Evolutionary conservation across 768 basidiomycete genomes (phyloP).

Genomic region (Dacryopinax spathularia): DNA sequence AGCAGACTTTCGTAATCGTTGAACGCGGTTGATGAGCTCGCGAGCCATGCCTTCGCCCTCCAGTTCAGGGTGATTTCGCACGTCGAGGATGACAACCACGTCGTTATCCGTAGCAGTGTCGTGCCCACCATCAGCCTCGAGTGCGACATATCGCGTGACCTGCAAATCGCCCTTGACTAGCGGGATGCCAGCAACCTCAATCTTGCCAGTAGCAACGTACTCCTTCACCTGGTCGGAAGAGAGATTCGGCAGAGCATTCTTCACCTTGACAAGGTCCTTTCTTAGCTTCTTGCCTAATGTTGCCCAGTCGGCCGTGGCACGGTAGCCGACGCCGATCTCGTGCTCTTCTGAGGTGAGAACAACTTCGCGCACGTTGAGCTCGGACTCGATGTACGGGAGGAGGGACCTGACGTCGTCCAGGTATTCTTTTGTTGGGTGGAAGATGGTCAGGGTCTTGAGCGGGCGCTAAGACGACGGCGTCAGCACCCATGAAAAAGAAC

Average conservation of each 20-base stretch:
- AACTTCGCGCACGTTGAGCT: slow-evolving; percentile 87
- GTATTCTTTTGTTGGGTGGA: slow-evolving; percentile 77
- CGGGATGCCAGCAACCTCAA: slow-evolving; percentile 78
- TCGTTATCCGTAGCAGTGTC: slow-evolving; percentile 64
- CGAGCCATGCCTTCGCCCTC: slow-evolving; percentile 78
- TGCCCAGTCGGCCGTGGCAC: slow-evolving; percentile 88
- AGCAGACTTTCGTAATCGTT: slow-evolving; percentile 90
- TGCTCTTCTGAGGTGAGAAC: slow-evolving; percentile 80
- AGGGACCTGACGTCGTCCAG: slow-evolving; percentile 73
- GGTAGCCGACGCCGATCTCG: slow-evolving; percentile 75
- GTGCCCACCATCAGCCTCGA: slow-evolving; percentile 39
- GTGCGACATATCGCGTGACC: slow-evolving; percentile 81
- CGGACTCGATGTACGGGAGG: slow-evolving; percentile 78
- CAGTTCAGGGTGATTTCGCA: slow-evolving; percentile 73
- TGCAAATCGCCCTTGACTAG: slow-evolving; percentile 81
- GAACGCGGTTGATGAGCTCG: slow-evolving; percentile 82
- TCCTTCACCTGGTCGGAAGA: slow-evolving; percentile 68
- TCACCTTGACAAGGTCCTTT: slow-evolving; percentile 79
- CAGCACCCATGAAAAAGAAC: neutral
- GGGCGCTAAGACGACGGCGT: slow-evolving; percentile 47
- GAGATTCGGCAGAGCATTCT: slow-evolving; percentile 68
- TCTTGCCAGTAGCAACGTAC: slow-evolving; percentile 58
- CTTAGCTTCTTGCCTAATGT: slow-evolving; percentile 85
- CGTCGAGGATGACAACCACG: slow-evolving; percentile 85
- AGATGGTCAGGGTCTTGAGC: slow-evolving; percentile 79